Base-by-base conservation (phyloP, 1,139 yeast genomes). In the Pichia sp. region DNA sequence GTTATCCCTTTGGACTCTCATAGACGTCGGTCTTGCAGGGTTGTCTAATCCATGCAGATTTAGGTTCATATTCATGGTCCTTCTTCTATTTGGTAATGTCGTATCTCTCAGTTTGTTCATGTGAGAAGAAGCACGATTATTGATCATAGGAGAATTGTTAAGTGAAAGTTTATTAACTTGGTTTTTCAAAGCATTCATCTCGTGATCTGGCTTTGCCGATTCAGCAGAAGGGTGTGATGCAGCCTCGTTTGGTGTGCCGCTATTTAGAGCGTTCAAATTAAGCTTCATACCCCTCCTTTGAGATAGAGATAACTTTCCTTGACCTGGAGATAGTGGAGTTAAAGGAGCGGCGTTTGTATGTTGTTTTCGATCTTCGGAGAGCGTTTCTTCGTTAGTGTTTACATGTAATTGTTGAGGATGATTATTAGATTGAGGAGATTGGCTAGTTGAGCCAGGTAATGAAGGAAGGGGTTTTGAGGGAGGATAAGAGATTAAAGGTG, bases 271-370 rank as follows among this genome's bases (percentile, higher is more conserved):
- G 41, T 62, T 61, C 55, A 78, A 69, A 58, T 75, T 73, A 47
- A 79, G 61, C 54, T 76, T 77, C 78, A 79, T 71, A 1, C 83
- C 85, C 62, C 86, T 69, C 66, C 86, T 73, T 66, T 80, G 83
- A 1, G 85, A 79, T 39, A 82, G 67, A 1, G 85, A 76, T 2
- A 79, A 26, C 28, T 48, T 48, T 1, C 21, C 6, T 13, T 41
- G 30, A 19, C 26, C 23, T 39, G 18, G n/a, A n/a, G 18, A 3
- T 34, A 18, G 37, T 8, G 13, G 18, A 34, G 16, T n/a, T 13
- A 7, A 13, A n/a, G 18, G 8, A 34, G 37, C 18, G 7, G 6
- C 28, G 18, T 34, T 18, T 34, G 37, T 25, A 6, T 25, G 28
- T 25, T 25, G 3, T 13, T 34, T 13, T 18, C 18, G 37, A 6